A percentile compares a stretch with the other conserved stretches of the same genome.
These are phyloP conservation scores for Chalciporus piperatus DNA, from an alignment of 768 basidiomycete species.

Conservation along the genomic window DNA sequence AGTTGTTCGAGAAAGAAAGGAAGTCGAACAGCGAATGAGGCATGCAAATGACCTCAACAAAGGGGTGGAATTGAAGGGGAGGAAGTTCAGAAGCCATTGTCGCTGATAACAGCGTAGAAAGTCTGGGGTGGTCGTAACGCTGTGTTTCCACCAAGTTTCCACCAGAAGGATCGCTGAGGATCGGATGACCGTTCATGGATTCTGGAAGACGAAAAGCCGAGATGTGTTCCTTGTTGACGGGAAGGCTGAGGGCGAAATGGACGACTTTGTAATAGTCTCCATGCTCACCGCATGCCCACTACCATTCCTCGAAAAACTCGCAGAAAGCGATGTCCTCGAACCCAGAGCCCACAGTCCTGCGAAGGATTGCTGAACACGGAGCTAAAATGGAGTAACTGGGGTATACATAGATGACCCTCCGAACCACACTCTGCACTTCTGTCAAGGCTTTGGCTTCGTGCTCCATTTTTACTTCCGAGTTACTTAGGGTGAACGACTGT, in stretches of 20 bases:
- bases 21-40: background rate
- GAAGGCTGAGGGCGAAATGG: too few species aligned
- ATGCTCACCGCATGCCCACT: background rate
- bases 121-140: slow-evolving; percentile 8
- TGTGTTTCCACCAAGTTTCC: slow-evolving; percentile 1
- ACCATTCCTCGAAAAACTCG: background rate
- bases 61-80: too few species aligned
- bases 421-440: too few species aligned
- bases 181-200: background rate
- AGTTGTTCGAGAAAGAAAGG: slow-evolving; percentile 13
- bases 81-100: background rate
- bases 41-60: background rate
- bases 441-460: too few species aligned
- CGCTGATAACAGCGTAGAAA: slow-evolving; percentile 18
- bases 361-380: background rate
- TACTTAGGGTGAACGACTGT: too few species aligned
- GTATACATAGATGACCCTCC: too few species aligned
- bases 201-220: background rate
- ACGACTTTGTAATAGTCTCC: background rate
- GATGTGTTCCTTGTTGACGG: background rate
- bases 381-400: background rate
- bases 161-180: slow-evolving; percentile 11
- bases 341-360: background rate
- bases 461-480: too few species aligned
- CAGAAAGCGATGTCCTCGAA: background rate